Evolutionary conservation across 106 monocot genomes (phyloP).

Genomic region (Dendrobium nobile): DNA sequence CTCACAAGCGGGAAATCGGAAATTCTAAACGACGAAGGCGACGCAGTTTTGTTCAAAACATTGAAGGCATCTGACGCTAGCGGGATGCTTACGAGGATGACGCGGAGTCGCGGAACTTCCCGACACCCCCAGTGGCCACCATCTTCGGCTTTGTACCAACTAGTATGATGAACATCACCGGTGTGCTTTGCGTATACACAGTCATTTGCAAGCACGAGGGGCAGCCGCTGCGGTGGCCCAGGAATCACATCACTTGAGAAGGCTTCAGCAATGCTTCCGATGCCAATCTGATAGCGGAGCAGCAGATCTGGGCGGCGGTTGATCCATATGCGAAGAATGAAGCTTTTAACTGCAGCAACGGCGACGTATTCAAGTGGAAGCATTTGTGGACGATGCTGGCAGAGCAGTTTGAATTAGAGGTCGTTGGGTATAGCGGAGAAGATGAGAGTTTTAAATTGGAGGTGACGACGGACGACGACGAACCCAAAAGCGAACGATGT

Average conservation of each 20-base stretch:
- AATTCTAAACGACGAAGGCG: too few relatives aligned
- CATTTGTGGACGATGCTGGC: constrained; percentile 57
- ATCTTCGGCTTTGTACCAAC: constrained; percentile 30
- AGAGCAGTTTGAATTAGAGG: constrained; percentile 53
- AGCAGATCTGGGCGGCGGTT: constrained; percentile 64
- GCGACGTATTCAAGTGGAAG: constrained; percentile 69
- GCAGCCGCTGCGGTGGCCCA: constrained; percentile 20
- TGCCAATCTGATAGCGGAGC: constrained; percentile 51
- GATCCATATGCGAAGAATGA: constrained; percentile 53
- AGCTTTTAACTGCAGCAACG: constrained; percentile 48
- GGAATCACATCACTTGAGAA: constrained; percentile 22
- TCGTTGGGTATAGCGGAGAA: constrained; percentile 42
- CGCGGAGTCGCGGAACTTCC: too few relatives aligned
- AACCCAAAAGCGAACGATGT: too few relatives aligned
- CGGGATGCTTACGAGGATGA: too few relatives aligned
- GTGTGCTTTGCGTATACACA: constrained; percentile 35
- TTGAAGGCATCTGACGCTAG: too few relatives aligned
- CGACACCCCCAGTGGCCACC: too few relatives aligned
- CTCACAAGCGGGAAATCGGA: too few relatives aligned
- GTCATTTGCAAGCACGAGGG: constrained; percentile 34
- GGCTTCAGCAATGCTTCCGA: constrained; percentile 41
- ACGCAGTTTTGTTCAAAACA: too few relatives aligned
- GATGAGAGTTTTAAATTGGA: constrained; percentile 37
- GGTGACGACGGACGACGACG: constrained; percentile 54
- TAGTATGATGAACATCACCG: constrained; percentile 25